Percentiles rank a stretch among this genome's conserved stretches.
Conservation (phyloP, 2,329 filamentous ascomycete genomes). For the Colletotrichum eremochloae region DNA sequence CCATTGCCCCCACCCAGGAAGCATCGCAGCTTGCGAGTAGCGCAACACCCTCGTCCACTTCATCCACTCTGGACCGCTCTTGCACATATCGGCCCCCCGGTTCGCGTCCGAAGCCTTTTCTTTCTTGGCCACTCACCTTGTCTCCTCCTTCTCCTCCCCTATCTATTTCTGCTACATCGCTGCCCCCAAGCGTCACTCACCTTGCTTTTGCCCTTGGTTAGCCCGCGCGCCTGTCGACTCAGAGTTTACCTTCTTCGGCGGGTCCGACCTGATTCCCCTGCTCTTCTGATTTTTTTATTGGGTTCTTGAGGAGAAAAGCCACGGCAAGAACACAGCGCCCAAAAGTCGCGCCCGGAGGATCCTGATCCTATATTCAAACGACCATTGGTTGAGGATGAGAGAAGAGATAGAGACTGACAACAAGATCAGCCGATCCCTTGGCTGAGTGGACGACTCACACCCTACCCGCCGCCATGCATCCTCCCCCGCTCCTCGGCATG, state of each 20-base stretch:
- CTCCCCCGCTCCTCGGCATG: slow-evolving; percentile 44
- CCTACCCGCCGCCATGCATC: slow-evolving; percentile 37
- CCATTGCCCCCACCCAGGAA: slow-evolving; percentile 31
- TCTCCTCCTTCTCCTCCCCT: not conserved
- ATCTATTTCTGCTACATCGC: slow-evolving; percentile 29
- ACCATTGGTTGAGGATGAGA: slow-evolving; percentile 40
- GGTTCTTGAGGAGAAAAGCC: not conserved
- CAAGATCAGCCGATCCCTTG: slow-evolving; percentile 38
- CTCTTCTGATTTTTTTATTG: not conserved
- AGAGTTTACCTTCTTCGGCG: slow-evolving; percentile 19
- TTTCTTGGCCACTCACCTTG: slow-evolving; percentile 25
- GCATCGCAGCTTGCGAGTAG: slow-evolving; percentile 35
- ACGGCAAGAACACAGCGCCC: not conserved
- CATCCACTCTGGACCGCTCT: slow-evolving; percentile 36
- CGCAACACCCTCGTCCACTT: slow-evolving; percentile 33
- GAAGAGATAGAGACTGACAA: slow-evolving; percentile 31
- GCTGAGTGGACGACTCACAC: slow-evolving; percentile 37
- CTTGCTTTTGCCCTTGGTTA: not conserved
- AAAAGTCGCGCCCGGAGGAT: not conserved
- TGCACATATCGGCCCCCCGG: slow-evolving; percentile 19
- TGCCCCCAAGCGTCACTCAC: slow-evolving; percentile 18
- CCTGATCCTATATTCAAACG: not conserved
- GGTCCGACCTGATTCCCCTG: slow-evolving; percentile 9
- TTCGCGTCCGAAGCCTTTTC: slow-evolving; percentile 34
- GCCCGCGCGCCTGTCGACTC: slow-evolving; percentile 19